A percentile compares a stretch with the other conserved stretches of the same genome.
phyloP scores from a whole-genome alignment of 2,329 filamentous ascomycete species.

The Purpureocillium lavendulum region DNA sequence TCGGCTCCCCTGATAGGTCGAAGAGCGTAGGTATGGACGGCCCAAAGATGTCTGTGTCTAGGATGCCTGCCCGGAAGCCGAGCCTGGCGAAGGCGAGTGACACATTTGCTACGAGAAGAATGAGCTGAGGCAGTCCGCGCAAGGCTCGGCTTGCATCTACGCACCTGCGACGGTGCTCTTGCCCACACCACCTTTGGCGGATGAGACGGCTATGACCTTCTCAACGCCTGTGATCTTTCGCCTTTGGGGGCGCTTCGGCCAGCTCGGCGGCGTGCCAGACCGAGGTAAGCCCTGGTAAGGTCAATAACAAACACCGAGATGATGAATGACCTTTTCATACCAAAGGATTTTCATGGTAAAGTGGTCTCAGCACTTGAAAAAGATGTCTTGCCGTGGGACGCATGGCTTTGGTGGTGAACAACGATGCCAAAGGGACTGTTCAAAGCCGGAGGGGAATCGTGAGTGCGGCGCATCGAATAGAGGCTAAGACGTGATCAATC shows the following conservation, averaged over 20 bases:
- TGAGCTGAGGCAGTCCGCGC: background rate
- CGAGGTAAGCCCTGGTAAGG: slow-evolving; percentile 67
- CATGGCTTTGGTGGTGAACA: slow-evolving; percentile 20
- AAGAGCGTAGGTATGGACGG: slow-evolving; percentile 89
- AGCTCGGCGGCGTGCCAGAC: slow-evolving; percentile 49
- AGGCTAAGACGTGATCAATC: no score
- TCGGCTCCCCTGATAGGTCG: slow-evolving; percentile 70
- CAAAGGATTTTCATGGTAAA: slow-evolving; percentile 76
- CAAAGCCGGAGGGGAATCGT: no score
- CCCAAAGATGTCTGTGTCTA: slow-evolving; percentile 95
- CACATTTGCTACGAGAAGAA: slow-evolving; percentile 54
- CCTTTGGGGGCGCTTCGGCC: slow-evolving; percentile 70
- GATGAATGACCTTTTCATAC: slow-evolving; percentile 37
- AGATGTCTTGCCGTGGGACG: slow-evolving; percentile 26
- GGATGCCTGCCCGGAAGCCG: slow-evolving; percentile 75
- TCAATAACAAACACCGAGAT: background rate
- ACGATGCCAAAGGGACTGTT: no score
- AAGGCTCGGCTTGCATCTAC: slow-evolving; percentile 8
- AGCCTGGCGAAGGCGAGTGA: slow-evolving; percentile 77
- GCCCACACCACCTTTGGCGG: slow-evolving; percentile 94
- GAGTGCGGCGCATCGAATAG: no score
- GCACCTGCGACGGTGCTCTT: slow-evolving; percentile 86
- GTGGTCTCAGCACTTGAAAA: slow-evolving; percentile 20
- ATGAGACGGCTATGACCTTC: slow-evolving; percentile 94
- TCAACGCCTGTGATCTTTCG: slow-evolving; percentile 75